Percentiles rank a stretch among this genome's conserved stretches.
These are phyloP conservation scores for Trichosporon sp. DNA, from an alignment of 1,284 basidiomycete species.

Conservation along the genomic window DNA sequence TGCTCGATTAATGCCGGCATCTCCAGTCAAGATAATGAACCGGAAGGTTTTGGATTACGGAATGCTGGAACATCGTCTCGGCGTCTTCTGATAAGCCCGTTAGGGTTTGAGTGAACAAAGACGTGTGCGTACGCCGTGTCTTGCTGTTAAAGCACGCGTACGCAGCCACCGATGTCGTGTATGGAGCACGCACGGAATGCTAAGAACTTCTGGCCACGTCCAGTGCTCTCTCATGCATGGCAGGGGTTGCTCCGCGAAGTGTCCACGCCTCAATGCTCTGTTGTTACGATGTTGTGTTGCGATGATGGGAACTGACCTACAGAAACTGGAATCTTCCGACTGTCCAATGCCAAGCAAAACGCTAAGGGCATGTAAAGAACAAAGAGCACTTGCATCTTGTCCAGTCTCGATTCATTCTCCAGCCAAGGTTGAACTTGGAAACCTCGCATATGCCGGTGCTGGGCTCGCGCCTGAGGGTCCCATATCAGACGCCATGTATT, in stretches of 20 bases:
- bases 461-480: background rate
- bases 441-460: background rate
- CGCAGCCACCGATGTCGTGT: background rate
- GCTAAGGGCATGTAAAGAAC: too few species aligned
- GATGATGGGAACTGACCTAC: too few species aligned
- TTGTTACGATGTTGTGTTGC: background rate
- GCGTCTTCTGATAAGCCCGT: background rate
- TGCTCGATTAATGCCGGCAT: background rate
- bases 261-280: background rate
- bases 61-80: background rate
- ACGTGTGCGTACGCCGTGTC: background rate
- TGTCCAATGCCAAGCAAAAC: background rate
- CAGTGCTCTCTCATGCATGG: background rate
- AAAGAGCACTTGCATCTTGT: background rate
- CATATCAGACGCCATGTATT: background rate
- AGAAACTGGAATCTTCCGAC: background rate
- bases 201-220: background rate
- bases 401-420: background rate
- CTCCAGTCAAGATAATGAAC: background rate
- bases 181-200: background rate
- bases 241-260: background rate
- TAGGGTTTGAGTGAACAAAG: background rate
- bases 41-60: background rate
- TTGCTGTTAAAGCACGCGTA: background rate
- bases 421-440: background rate